Evolutionary conservation across 140 eudicot species (phyloP), one percentile per base, ranked within the genome.

Genomic region (Senecio squalidus): DNA sequence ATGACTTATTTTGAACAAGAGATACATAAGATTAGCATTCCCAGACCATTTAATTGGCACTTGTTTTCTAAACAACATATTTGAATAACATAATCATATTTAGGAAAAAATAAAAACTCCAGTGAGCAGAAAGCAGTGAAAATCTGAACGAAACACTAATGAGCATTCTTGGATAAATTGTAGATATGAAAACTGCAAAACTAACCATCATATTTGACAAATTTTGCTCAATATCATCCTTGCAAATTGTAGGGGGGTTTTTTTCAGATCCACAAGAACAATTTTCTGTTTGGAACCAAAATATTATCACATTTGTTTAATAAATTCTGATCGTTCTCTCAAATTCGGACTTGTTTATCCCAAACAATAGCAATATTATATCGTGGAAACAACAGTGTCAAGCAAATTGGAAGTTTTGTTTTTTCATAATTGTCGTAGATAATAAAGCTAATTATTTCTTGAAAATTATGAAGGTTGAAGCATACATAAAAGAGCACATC

Each of bases 401-500:
- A 7, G 16, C 9, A 60, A 29, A 22, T 47, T 63, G 16, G 62
- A 27, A 38, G 9, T 9, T 57, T 34, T 10, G 10, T 6, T 45
- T 67, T 55, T 14, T 29, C 57, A 47, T 26, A 8, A 13, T 36
- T 13, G 13, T 36, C 13, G 14, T 36, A 10, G 41, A 14, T 17
- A 28, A 43, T 33, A 34, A 47, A 60, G 68, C 63, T 72, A 13
- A 33, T 49, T 23, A 40, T 56, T 16, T 15, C 8, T 14, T 4
- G 43, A 41, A n/a, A 9, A 23, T 16, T 60, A 33, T 68, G 77
- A 67, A 92, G 98, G 98, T 92, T 43, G 96, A 92, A 84, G 80
- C 93, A 16, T 92, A 92, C 55, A 82, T 87, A 49, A 92, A 92
- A 76, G 98, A 92, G 78, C 98, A 92, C 78, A 76, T 87, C 74